Evolutionary conservation across 495 filamentous ascomycete species (phyloP).

Genomic region (Cryomyces antarcticus): DNA sequence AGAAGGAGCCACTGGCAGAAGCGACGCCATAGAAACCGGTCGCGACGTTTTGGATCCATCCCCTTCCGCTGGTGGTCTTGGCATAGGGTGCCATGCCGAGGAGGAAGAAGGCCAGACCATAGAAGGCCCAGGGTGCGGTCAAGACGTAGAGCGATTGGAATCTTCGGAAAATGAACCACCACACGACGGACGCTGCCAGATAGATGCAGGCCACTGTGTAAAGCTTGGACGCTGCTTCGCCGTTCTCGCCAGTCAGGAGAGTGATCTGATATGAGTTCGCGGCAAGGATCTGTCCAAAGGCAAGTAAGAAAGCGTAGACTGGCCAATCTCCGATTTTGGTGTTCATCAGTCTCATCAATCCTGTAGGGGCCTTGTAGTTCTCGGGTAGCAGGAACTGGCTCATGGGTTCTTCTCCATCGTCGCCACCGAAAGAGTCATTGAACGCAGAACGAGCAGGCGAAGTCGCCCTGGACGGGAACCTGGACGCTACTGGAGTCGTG

Average conservation of each 20-base stretch:
- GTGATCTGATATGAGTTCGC: conserved; percentile 52
- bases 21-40: conserved; percentile 39
- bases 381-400: conserved; percentile 40
- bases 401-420: conserved; percentile 3
- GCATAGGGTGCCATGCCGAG: conserved; percentile 42
- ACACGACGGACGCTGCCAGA: conserved; percentile 34
- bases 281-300: conserved; percentile 45
- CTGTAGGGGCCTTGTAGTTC: conserved; percentile 45
- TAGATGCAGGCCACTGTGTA: conserved; percentile 45
- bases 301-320: conserved; percentile 47
- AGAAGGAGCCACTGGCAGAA: conserved; percentile 37
- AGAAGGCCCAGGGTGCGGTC: conserved; percentile 38
- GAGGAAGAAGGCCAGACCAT: conserved; percentile 38
- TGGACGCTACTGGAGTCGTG: background rate
- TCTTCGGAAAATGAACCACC: conserved; percentile 39
- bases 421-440: background rate
- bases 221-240: conserved; percentile 36
- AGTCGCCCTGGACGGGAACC: background rate
- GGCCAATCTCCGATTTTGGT: conserved; percentile 41
- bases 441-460: background rate
- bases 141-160: conserved; percentile 37
- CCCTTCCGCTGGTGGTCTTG: conserved; percentile 14
- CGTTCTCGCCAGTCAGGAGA: conserved; percentile 37
- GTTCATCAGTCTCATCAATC: conserved; percentile 28
- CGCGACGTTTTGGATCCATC: conserved; percentile 34